Percentiles rank a stretch among this genome's conserved stretches.
These are phyloP conservation scores for Aspergillus versicolor DNA, from an alignment of 2,329 filamentous ascomycete genomes.

Conservation along the genomic window DNA sequence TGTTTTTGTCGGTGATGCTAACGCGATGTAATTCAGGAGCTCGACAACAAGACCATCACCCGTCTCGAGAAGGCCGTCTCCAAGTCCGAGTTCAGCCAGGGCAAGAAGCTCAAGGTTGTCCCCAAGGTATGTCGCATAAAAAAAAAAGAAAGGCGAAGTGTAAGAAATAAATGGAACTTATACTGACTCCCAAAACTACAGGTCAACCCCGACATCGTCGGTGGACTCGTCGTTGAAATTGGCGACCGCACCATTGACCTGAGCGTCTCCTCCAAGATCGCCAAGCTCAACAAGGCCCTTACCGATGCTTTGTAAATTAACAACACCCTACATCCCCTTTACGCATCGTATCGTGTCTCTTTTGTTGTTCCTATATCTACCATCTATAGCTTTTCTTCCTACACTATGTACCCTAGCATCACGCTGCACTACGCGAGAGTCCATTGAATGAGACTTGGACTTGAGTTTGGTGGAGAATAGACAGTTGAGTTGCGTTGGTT, in stretches of 20 bases:
- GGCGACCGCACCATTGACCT: constrained; percentile 98
- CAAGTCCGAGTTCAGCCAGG: constrained; percentile 85
- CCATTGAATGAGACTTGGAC: constrained; percentile 13
- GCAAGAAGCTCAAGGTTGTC: constrained; percentile 97
- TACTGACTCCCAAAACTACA: constrained; percentile 31
- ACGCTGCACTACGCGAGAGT: background rate
- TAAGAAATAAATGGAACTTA: background rate
- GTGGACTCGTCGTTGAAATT: constrained; percentile 92
- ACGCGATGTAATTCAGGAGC: constrained; percentile 54
- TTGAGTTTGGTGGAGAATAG: constrained; percentile 16
- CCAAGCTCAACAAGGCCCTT: constrained; percentile 99
- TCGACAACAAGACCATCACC: constrained; percentile 81
- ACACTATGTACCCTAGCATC: constrained; percentile 16
- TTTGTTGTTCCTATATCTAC: constrained; percentile 8
- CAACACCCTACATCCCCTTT: background rate
- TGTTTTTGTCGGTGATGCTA: background rate
- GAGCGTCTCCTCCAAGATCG: constrained; percentile 89
- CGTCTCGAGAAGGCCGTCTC: constrained; percentile 83
- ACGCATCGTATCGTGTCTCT: constrained; percentile 20
- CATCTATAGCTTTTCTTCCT: background rate
- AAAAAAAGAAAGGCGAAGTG: constrained; percentile 6
- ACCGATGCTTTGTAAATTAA: constrained; percentile 87
- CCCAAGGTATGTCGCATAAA: constrained; percentile 66
- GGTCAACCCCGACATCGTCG: constrained; percentile 93
- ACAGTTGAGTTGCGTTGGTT: constrained; percentile 13